A percentile compares a stretch with the other conserved stretches of the same genome.
Evolutionary conservation across 1,139 yeast species (phyloP).

Genomic region (Protomyces arabidopsidicola): DNA sequence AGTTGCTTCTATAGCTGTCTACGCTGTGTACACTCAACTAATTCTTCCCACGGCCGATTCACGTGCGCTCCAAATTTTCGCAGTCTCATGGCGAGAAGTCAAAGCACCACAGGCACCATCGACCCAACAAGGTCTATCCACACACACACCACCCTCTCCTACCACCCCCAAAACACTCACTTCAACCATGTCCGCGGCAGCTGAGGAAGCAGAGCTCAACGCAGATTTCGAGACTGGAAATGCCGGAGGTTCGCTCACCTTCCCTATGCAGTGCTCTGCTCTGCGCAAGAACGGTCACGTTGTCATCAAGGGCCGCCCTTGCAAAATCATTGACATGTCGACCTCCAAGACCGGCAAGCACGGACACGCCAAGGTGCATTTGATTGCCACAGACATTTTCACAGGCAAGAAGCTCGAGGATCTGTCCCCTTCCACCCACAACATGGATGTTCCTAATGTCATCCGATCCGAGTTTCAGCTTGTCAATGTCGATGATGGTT

Average conservation of each 20-base stretch:
- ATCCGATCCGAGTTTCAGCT: conserved; percentile 31
- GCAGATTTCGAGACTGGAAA: conserved; percentile 96
- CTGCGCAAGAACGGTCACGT: conserved; percentile 99
- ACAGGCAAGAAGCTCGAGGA: conserved; percentile 99
- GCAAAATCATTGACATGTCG: conserved; percentile 98
- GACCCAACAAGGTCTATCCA: not conserved
- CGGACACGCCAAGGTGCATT: conserved; percentile 99
- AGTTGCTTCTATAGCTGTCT: too few relatives aligned
- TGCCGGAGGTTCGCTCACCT: conserved; percentile 98
- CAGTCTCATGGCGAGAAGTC: too few relatives aligned
- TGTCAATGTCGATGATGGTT: conserved; percentile 96
- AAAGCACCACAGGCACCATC: too few relatives aligned
- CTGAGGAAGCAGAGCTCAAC: conserved; percentile 40
- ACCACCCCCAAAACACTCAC: not conserved
- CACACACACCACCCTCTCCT: not conserved
- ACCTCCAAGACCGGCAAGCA: conserved; percentile 99
- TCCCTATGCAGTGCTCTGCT: conserved; percentile 99
- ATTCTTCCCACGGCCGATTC: too few relatives aligned
- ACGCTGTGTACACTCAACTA: too few relatives aligned
- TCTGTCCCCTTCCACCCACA: conserved; percentile 99
- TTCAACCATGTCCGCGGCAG: conserved; percentile 19
- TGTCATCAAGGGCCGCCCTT: conserved; percentile 95
- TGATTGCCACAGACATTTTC: conserved; percentile 98
- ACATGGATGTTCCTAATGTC: conserved; percentile 99
- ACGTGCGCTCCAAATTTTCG: too few relatives aligned